Base-by-base conservation (phyloP, 148 eudicot genomes). In the Nepenthes mirabilis region DNA sequence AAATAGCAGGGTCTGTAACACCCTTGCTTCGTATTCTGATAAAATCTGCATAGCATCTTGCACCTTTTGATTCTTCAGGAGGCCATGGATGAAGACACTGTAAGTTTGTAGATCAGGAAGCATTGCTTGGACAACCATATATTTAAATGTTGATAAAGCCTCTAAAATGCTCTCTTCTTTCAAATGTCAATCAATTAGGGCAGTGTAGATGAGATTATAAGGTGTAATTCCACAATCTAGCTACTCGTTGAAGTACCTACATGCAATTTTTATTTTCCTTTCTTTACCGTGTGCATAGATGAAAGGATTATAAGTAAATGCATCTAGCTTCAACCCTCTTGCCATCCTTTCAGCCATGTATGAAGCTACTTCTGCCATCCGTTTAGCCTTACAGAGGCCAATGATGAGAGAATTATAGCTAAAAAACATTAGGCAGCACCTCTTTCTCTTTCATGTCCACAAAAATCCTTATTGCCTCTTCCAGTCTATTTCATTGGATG, bases 231-330 rank as follows among this genome's bases (percentile, higher is more conserved):
- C 81, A 72, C 34, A 60, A 34, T 59, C 73, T 61, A 76, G 58
- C 97, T 87, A 87, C 74, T 84, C 85, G 47, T 45, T 64, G 58
- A 87, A 80, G 75, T 77, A 84, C 60, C 43, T 58, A 43, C 73
- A 74, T 37, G 91, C 97, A 36, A 60, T 52, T 48, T 64, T 69
- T 78, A 84, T 81, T 52, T 82, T 76, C 66, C 87, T 87, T 9
- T 55, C 60, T 62, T 67, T 72, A 57, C 82, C 62, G 56, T 84
- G 72, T 61, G 80, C 91, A 57, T 70, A 72, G 64, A 90, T 84
- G 45, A 90, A 68, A 59, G 95, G 83, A 70, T 87, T 90, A 54
- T 80, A 90, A 52, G 95, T 87, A 64, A 76, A 83, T n/a, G 72
- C 77, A 79, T 90, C 78, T 34, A 86, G 85, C 37, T 67, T 79